Conservation (phyloP, 345 rosid genomes). For the Mangifera indica region DNA sequence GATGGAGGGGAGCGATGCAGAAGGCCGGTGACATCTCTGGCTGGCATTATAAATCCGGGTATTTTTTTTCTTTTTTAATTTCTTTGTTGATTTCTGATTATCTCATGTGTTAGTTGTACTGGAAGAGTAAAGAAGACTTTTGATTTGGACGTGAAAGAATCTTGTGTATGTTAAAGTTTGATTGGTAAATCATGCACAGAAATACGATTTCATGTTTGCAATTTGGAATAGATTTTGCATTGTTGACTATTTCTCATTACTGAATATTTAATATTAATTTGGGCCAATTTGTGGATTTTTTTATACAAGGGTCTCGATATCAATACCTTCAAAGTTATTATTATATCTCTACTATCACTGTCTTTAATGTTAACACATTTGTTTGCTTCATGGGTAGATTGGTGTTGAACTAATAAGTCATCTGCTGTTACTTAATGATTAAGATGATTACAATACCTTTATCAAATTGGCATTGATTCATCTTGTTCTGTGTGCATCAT, state of each 20-base stretch:
- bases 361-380: not conserved
- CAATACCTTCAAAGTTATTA: too few species aligned
- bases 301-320: not conserved
- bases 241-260: not conserved
- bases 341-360: not conserved
- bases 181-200: not conserved
- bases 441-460: not conserved
- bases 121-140: not conserved
- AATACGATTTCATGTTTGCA: too few species aligned
- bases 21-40: constrained; percentile 40
- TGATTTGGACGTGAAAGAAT: not conserved
- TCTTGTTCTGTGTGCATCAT: too few species aligned
- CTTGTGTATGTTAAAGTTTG: not conserved
- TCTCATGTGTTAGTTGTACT: not conserved
- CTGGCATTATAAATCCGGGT: not conserved
- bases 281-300: not conserved
- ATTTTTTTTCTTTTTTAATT: not conserved
- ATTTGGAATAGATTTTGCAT: not conserved
- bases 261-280: too few species aligned
- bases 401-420: not conserved
- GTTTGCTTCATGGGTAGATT: not conserved
- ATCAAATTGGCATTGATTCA: too few species aligned
- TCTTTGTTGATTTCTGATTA: not conserved
- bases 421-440: not conserved
- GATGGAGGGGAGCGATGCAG: constrained; percentile 47